Evolutionary conservation across 371 early-diverging fungal genomes (phyloP).

Genomic region (Blastocladiella emersonii): DNA sequence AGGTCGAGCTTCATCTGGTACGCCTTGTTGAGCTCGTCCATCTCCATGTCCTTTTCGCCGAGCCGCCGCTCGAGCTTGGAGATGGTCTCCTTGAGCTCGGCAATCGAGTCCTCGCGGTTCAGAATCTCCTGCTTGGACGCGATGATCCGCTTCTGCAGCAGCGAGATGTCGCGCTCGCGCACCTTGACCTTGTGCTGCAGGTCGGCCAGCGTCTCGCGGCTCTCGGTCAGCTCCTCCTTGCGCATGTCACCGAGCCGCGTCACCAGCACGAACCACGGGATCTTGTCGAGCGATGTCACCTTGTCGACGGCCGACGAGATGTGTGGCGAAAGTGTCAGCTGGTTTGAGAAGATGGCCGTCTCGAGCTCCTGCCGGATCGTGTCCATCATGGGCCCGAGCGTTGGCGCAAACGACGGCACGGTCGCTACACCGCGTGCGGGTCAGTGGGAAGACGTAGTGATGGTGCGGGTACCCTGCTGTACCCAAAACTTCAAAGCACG

Average conservation of each 20-base stretch:
- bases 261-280: slow-evolving; percentile 10
- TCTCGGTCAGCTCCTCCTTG: not conserved
- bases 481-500: not conserved
- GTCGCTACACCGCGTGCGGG: no score
- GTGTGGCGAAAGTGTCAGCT: not conserved
- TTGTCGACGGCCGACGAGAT: not conserved
- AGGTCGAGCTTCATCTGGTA: not conserved
- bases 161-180: slow-evolving; percentile 6
- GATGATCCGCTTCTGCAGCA: slow-evolving; percentile 8
- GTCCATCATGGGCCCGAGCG: not conserved
- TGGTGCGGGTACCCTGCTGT: not conserved
- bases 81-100: not conserved
- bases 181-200: slow-evolving; percentile 7
- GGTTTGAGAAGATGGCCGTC: slow-evolving; percentile 4
- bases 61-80: not conserved
- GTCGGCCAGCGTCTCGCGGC: slow-evolving; percentile 1
- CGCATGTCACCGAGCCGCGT: slow-evolving; percentile 4
- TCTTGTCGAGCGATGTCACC: slow-evolving; percentile 1
- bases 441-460: not conserved
- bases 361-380: slow-evolving; percentile 1
- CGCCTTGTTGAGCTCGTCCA: not conserved
- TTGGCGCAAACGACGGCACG: not conserved
- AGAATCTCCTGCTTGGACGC: slow-evolving; percentile 2
- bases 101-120: not conserved
- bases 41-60: not conserved